phyloP scores from a whole-genome alignment of 768 basidiomycete species.

The Rubroboletus pulcherrimus region DNA sequence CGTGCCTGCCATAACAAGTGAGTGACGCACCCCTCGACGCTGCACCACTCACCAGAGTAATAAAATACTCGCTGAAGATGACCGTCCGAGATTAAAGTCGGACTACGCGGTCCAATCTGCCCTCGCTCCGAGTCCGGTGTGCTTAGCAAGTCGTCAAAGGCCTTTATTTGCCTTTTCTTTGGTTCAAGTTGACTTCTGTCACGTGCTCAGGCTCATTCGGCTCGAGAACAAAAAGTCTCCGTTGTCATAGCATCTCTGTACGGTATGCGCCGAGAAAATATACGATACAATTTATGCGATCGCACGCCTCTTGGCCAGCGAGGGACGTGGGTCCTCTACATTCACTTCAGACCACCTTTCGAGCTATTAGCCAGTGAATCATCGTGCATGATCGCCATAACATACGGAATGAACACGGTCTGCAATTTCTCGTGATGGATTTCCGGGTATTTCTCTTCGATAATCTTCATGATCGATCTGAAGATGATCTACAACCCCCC shows the following conservation, averaged over 20 bases:
- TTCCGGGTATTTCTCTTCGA: conserved; percentile 59
- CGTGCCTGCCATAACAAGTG: conserved; percentile 34
- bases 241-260: conserved; percentile 10
- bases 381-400: conserved; percentile 39
- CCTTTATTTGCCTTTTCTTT: conserved; percentile 43
- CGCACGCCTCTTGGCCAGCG: conserved; percentile 19
- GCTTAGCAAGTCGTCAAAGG: conserved; percentile 5
- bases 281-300: conserved; percentile 5
- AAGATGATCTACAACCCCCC: conserved; percentile 57
- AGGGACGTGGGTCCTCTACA: conserved; percentile 17
- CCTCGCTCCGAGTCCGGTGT: not conserved
- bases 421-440: conserved; percentile 61
- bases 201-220: conserved; percentile 23
- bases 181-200: conserved; percentile 49
- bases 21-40: conserved; percentile 8
- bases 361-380: not conserved
- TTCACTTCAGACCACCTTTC: conserved; percentile 27
- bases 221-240: conserved; percentile 9
- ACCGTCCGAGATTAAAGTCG: conserved; percentile 18
- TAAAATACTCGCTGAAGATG: not conserved
- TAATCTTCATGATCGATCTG: conserved; percentile 54
- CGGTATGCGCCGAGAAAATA: too few species aligned
- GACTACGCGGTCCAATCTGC: conserved; percentile 20
- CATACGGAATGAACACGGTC: conserved; percentile 59
- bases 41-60: conserved; percentile 12